A percentile compares a stretch with the other conserved stretches of the same genome.
Conservation (phyloP, 176 grass and related monocot species). For the Canna indica region DNA sequence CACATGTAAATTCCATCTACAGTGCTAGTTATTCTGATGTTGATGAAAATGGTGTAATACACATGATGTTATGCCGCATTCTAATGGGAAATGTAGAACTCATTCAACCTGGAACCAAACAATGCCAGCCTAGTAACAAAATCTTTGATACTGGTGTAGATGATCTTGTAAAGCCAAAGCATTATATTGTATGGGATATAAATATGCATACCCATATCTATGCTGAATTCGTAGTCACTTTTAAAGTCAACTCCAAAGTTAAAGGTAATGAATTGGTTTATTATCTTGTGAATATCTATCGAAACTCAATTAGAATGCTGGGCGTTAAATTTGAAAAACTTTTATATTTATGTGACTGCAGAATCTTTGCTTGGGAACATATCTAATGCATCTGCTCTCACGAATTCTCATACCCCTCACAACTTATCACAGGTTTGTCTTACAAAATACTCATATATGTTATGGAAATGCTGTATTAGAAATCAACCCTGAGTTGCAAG, state of each 20-base stretch:
- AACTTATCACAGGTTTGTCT: conserved; percentile 43
- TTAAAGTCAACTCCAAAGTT: conserved; percentile 61
- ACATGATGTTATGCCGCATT: conserved; percentile 90
- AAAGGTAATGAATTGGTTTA: conserved; percentile 44
- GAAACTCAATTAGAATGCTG: neutral
- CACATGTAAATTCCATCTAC: conserved; percentile 20
- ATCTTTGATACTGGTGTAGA: conserved; percentile 94
- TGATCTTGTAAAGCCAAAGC: conserved; percentile 71
- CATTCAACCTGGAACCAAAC: conserved; percentile 73
- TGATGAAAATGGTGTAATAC: conserved; percentile 70
- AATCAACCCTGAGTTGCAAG: neutral
- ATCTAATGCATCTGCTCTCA: conserved; percentile 52
- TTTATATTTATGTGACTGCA: conserved; percentile 35
- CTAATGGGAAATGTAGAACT: conserved; percentile 96
- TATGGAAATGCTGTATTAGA: neutral
- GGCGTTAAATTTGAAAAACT: conserved; percentile 1
- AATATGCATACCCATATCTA: conserved; percentile 80
- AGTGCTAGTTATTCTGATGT: conserved; percentile 85
- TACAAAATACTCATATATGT: neutral
- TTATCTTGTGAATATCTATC: neutral
- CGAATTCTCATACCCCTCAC: conserved; percentile 46
- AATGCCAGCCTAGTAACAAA: conserved; percentile 50
- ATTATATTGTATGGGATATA: conserved; percentile 91
- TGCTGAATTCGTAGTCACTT: conserved; percentile 81
- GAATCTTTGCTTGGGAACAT: conserved; percentile 40